Percentiles rank a stretch among this genome's conserved stretches.
These are phyloP conservation scores for Candida tammaniensis DNA, from an alignment of 805 yeast species.

Conservation along the genomic window DNA sequence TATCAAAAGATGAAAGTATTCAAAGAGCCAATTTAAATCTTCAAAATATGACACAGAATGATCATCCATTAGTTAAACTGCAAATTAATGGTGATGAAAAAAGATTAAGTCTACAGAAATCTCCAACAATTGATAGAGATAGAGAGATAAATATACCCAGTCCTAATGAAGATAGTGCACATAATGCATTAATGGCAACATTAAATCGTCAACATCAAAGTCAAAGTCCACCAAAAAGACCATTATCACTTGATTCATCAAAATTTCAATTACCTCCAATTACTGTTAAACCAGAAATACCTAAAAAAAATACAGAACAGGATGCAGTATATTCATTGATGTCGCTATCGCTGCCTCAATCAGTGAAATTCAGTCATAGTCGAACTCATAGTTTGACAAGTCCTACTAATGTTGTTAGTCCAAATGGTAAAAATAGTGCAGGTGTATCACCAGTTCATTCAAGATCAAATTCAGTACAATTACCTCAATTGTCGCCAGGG, in stretches of 20 bases:
- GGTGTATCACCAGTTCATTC: conserved; percentile 16
- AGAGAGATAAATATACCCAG: conserved; percentile 19
- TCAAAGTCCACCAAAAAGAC: conserved; percentile 9
- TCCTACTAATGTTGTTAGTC: conserved; percentile 6
- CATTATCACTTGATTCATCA: conserved; percentile 17
- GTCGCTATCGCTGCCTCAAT: conserved; percentile 52
- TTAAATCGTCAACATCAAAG: conserved; percentile 4
- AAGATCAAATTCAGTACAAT: conserved; percentile 22
- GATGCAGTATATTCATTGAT: conserved; percentile 56
- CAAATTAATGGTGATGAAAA: conserved; percentile 9
- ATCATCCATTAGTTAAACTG: conserved; percentile 8
- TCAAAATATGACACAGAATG: conserved; percentile 32
- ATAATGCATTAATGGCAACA: conserved; percentile 42
- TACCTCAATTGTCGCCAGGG: conserved; percentile 9
- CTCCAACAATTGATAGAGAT: conserved; percentile 6
- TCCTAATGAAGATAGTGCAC: conserved; percentile 44
- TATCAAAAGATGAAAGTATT: conserved; percentile 6
- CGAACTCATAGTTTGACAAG: conserved; percentile 24
- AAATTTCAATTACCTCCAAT: conserved; percentile 26
- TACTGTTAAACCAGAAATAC: conserved; percentile 19
- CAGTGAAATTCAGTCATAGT: conserved; percentile 26
- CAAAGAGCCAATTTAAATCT: conserved; percentile 32
- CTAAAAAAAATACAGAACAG: conserved; percentile 37
- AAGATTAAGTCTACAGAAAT: conserved; percentile 4
- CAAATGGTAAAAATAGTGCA: conserved; percentile 5